phyloP scores from a whole-genome alignment of 495 filamentous ascomycete species.

The Lasiosphaeria ovina region DNA sequence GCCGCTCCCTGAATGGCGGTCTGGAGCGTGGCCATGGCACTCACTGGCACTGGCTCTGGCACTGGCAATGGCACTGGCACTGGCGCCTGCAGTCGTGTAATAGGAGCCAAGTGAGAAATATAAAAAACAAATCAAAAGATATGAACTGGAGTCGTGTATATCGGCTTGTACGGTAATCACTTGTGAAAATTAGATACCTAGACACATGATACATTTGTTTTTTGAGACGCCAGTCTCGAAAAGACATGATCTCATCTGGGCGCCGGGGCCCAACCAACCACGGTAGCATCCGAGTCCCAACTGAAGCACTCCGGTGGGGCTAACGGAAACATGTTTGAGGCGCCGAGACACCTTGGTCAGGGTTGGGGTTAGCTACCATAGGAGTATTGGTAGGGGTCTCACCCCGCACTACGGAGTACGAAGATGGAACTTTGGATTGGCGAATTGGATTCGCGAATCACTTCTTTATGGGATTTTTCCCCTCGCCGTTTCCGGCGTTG shows the following conservation, averaged over 20 bases:
- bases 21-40: slow-evolving; percentile 40
- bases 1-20: slow-evolving; percentile 41
- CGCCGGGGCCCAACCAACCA: background rate
- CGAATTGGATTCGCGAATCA: no score
- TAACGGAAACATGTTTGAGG: background rate
- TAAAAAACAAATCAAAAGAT: no score
- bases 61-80: background rate
- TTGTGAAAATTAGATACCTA: no score
- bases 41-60: background rate
- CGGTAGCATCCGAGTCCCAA: background rate
- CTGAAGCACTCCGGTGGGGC: background rate
- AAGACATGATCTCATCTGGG: background rate
- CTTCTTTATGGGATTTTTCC: no score
- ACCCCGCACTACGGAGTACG: background rate
- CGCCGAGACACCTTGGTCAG: background rate
- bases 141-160: no score
- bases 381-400: background rate
- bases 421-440: background rate
- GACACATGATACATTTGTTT: background rate
- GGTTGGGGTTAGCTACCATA: background rate
- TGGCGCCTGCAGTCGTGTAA: background rate
- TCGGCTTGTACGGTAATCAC: no score
- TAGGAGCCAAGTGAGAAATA: no score
- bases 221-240: background rate
- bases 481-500: no score